phyloP scores from a whole-genome alignment of 2,329 filamentous ascomycete species.

The Neospermospora avenae region DNA sequence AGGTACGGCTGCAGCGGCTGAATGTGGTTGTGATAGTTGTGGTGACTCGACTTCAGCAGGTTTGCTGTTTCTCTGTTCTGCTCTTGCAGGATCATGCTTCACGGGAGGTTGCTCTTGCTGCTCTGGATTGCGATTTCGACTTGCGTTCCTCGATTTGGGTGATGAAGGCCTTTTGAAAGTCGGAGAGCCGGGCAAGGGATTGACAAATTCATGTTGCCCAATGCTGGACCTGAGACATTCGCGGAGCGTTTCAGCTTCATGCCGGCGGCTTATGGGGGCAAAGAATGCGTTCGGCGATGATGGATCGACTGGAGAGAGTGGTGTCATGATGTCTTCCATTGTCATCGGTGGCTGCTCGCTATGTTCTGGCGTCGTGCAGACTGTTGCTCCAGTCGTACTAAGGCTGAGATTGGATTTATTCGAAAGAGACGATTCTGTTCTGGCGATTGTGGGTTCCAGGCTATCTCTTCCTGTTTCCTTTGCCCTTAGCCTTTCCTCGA shows the following conservation, averaged over 20 bases:
- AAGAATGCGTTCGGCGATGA: conserved; percentile 1
- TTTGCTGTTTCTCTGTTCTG: neutral
- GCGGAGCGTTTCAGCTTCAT: conserved; percentile 1
- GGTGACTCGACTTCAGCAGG: conserved; percentile 3
- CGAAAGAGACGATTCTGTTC: conserved; percentile 17
- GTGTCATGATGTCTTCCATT: neutral
- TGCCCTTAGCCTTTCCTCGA: no score
- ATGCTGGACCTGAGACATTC: conserved; percentile 12
- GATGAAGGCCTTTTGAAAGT: conserved; percentile 18
- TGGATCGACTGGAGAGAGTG: conserved; percentile 4
- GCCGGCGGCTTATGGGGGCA: neutral
- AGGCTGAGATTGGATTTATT: neutral
- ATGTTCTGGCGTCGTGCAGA: neutral
- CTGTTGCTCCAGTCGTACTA: neutral
- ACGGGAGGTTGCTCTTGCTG: conserved; percentile 3
- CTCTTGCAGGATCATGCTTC: conserved; percentile 13
- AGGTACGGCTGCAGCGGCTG: conserved; percentile 2
- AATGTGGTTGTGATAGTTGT: conserved; percentile 1
- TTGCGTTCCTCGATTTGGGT: conserved; percentile 22
- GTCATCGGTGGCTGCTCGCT: neutral
- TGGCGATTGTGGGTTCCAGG: no score
- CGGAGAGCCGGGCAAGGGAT: conserved; percentile 1
- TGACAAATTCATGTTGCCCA: conserved; percentile 1
- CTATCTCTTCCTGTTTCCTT: no score
- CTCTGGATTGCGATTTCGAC: conserved; percentile 12